phyloP scores from a whole-genome alignment of 2,329 filamentous ascomycete genomes.

The Fusarium agapanthi region DNA sequence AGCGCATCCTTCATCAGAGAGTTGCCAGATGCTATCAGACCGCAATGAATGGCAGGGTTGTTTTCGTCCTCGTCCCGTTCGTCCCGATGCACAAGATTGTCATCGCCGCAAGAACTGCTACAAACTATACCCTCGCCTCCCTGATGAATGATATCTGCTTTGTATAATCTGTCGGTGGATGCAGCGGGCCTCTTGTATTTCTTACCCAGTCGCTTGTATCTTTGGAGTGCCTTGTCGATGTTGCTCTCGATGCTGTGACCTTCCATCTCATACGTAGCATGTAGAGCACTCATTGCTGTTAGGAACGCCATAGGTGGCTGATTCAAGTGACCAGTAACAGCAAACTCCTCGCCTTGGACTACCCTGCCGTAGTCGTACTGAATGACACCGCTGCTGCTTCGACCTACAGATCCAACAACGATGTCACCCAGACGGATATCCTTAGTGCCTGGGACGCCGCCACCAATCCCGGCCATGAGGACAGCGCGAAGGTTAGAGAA shows the following conservation, averaged over 20 bases:
- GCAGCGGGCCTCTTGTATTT: rapidly evolving
- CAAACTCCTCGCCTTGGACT: rapidly evolving
- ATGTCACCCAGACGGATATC: rapidly evolving
- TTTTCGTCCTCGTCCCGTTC: rapidly evolving
- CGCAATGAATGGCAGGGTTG: background rate
- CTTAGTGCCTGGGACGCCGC: rapidly evolving
- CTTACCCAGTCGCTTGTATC: rapidly evolving
- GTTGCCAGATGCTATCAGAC: rapidly evolving
- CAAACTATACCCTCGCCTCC: rapidly evolving
- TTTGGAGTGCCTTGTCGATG: rapidly evolving
- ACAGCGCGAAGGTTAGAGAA: rapidly evolving
- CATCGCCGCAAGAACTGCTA: rapidly evolving
- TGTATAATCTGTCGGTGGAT: rapidly evolving
- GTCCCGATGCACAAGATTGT: rapidly evolving
- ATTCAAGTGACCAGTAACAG: background rate
- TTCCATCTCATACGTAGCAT: background rate
- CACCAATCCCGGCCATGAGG: background rate
- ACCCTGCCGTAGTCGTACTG: background rate
- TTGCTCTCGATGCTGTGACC: rapidly evolving
- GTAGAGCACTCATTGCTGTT: rapidly evolving
- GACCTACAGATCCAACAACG: background rate
- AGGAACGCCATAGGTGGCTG: background rate
- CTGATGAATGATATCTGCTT: rapidly evolving
- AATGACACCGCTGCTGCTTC: rapidly evolving
- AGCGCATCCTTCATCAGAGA: rapidly evolving